Conservation (phyloP, 2,329 filamentous ascomycete genomes). For the Gyromitra esculenta region DNA sequence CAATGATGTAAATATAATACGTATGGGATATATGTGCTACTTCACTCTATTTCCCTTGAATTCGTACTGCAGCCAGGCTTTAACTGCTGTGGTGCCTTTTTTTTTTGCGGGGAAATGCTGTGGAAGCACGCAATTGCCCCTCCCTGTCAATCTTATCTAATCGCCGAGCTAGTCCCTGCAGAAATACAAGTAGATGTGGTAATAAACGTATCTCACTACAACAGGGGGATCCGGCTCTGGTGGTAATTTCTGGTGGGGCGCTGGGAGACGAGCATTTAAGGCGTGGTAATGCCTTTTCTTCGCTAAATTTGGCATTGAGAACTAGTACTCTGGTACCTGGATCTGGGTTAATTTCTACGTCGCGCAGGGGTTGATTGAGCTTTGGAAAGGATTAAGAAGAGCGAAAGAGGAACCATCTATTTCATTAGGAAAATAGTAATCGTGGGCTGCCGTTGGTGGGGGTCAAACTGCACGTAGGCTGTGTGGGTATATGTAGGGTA, state of each 20-base stretch:
- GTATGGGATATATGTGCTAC: neutral
- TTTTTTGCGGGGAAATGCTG: constrained; percentile 25
- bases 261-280: neutral
- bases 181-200: neutral
- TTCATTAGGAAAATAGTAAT: neutral
- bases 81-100: constrained; percentile 3
- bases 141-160: constrained; percentile 37
- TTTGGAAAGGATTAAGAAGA: neutral
- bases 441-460: neutral
- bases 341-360: neutral
- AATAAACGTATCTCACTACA: neutral
- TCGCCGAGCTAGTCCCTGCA: constrained; percentile 17
- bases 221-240: neutral
- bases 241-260: neutral
- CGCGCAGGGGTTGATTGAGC: neutral
- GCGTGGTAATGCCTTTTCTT: neutral
- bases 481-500: no score
- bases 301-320: neutral
- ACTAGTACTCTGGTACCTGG: neutral
- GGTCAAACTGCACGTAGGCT: neutral
- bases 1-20: constrained; percentile 22
- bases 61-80: neutral
- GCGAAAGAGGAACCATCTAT: neutral
- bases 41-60: no score
- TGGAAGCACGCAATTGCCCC: constrained; percentile 44